These are phyloP conservation scores for Trametes punicea DNA, from an alignment of 768 basidiomycete genomes.

Conservation along the genomic window DNA sequence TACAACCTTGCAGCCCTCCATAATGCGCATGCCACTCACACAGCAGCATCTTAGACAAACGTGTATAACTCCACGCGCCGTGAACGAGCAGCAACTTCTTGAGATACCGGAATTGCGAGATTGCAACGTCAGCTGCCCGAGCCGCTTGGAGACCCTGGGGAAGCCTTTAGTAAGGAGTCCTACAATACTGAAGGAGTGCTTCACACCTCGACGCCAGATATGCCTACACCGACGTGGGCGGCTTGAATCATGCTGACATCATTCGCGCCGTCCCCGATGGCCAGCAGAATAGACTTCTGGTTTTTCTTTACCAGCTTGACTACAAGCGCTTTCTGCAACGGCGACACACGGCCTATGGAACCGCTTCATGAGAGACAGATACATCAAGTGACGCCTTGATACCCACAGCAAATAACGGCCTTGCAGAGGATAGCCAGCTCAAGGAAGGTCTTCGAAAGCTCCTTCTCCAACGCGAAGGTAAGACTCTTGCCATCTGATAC, in stretches of 20 bases:
- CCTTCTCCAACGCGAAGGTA: slow-evolving; percentile 90
- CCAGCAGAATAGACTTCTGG: slow-evolving; percentile 87
- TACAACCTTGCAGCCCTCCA: neutral
- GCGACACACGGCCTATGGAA: slow-evolving; percentile 85
- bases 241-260: slow-evolving; percentile 99
- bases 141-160: slow-evolving; percentile 93
- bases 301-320: slow-evolving; percentile 99
- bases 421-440: slow-evolving; percentile 98
- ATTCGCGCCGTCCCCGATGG: slow-evolving; percentile 97
- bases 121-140: slow-evolving; percentile 94
- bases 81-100: slow-evolving; percentile 96
- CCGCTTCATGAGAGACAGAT: neutral
- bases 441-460: slow-evolving; percentile 82
- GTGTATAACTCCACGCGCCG: slow-evolving; percentile 97
- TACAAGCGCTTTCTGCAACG: slow-evolving; percentile 94
- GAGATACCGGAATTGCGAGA: slow-evolving; percentile 94
- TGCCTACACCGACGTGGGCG: slow-evolving; percentile 95
- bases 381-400: neutral
- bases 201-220: slow-evolving; percentile 90
- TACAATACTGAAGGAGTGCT: neutral
- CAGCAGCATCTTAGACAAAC: slow-evolving; percentile 91
- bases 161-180: neutral
- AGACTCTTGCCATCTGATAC: slow-evolving; percentile 89
- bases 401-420: slow-evolving; percentile 94
- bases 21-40: slow-evolving; percentile 51